A percentile compares a stretch with the other conserved stretches of the same genome.
Evolutionary conservation across 331 rosid genomes (phyloP).

Genomic region (Phaseolus coccineus): DNA sequence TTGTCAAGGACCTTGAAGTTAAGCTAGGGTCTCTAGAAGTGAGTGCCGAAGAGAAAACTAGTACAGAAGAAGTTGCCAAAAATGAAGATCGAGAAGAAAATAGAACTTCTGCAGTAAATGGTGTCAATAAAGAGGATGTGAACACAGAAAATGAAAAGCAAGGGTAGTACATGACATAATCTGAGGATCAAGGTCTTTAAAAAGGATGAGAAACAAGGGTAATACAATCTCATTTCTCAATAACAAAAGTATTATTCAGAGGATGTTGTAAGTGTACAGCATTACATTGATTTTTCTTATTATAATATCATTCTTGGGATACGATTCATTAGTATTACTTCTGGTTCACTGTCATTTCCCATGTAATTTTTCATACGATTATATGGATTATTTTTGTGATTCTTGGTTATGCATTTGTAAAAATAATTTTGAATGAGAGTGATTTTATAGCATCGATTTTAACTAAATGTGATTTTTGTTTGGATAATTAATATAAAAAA

Average conservation of each 20-base stretch:
- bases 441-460: neutral
- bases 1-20: slow-evolving; percentile 44
- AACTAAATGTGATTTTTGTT: neutral
- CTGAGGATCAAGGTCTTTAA: neutral
- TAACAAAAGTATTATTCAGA: neutral
- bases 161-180: neutral
- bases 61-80: slow-evolving; percentile 20
- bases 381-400: neutral
- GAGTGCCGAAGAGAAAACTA: slow-evolving; percentile 33
- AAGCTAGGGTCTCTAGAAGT: slow-evolving; percentile 49
- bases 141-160: slow-evolving; percentile 15
- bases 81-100: slow-evolving; percentile 6
- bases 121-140: neutral
- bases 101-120: slow-evolving; percentile 15
- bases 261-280: neutral
- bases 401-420: neutral
- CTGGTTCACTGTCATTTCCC: neutral
- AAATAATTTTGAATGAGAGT: neutral
- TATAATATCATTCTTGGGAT: neutral
- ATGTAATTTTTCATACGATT: neutral
- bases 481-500: neutral
- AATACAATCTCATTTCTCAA: neutral
- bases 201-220: no score
- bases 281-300: neutral
- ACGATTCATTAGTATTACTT: neutral